Evolutionary conservation across 1,139 yeast genomes (phyloP), one percentile per base, ranked within the genome.

Genomic region (Geotrichum klebahnii): DNA sequence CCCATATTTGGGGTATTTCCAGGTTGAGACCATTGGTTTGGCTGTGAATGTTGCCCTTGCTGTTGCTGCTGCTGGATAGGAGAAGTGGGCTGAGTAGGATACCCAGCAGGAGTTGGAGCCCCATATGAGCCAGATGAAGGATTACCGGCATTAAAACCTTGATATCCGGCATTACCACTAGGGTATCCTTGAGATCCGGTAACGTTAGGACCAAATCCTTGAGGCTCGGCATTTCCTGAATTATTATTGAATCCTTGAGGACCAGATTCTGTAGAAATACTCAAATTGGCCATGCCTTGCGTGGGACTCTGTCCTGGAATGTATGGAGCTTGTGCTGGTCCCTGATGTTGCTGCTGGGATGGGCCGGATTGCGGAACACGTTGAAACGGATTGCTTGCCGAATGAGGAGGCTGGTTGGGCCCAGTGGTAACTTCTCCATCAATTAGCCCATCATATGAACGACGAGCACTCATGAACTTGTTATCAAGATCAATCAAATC

Each of bases 401-500:
- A 20, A 16, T 28, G 22, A 17, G 43, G 38, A 22, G 51, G 38
- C 24, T 29, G 41, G 32, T 12, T 32, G 9, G 42, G 12, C n/a
- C 31, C 12, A 16, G 55, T 28, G 23, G 62, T 54, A 37, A 62
- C 59, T 5, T 70, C 60, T 20, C 61, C 61, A 57, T 85, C 89
- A 69, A 85, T 75, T 49, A 87, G 68, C 46, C 79, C 79, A 61
- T 87, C 88, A 64, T 88, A 90, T 8, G 77, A 70, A 50, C 77
- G 73, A 44, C 85, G 78, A 28, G 95, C 94, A 46, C 71, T 71
- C 51, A 79, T 78, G 54, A 90, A 76, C 58, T 85, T 83, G 55
- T 78, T 78, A 60, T 88, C 82, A 61, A 88, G 70, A 14, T 77
- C 77, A 58, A 80, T 70, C 51, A 88, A 70, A 58, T 88, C 96